Conservation (phyloP, 441 rosid species). For the Populus hybrid region DNA sequence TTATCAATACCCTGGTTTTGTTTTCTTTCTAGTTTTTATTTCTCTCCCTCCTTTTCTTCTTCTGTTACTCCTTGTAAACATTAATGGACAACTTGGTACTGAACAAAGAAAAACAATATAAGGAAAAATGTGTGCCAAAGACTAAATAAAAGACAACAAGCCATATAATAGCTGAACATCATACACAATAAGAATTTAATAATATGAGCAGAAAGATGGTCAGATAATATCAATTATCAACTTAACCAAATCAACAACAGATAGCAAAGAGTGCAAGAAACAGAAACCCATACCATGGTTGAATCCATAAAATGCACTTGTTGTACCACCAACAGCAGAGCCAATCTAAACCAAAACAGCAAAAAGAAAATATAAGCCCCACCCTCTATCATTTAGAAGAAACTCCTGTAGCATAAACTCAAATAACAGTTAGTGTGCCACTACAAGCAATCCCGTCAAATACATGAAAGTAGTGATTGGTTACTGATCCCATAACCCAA, state of each 20-base stretch:
- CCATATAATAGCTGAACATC: neutral
- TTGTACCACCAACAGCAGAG: constrained; percentile 84
- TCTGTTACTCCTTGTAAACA: neutral
- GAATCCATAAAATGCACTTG: constrained; percentile 88
- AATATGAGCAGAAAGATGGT: neutral
- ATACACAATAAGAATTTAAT: neutral
- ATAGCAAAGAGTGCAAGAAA: neutral
- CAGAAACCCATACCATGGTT: constrained; percentile 55
- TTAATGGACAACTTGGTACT: neutral
- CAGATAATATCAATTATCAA: neutral
- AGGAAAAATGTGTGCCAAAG: neutral
- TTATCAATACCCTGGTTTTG: neutral
- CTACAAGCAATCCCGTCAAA: neutral
- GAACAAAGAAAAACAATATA: neutral
- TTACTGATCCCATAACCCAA: neutral
- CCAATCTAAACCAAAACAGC: constrained; percentile 56
- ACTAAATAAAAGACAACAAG: neutral
- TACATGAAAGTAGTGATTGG: neutral
- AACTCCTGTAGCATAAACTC: neutral
- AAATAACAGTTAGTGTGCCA: neutral
- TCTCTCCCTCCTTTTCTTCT: neutral
- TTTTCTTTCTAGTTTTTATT: neutral
- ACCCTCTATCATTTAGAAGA: neutral
- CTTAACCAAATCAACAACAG: constrained; percentile 6
- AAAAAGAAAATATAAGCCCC: constrained; percentile 9